These are phyloP conservation scores for Alloteropsis semialata DNA, from an alignment of 176 grass and related monocot genomes.

Conservation along the genomic window DNA sequence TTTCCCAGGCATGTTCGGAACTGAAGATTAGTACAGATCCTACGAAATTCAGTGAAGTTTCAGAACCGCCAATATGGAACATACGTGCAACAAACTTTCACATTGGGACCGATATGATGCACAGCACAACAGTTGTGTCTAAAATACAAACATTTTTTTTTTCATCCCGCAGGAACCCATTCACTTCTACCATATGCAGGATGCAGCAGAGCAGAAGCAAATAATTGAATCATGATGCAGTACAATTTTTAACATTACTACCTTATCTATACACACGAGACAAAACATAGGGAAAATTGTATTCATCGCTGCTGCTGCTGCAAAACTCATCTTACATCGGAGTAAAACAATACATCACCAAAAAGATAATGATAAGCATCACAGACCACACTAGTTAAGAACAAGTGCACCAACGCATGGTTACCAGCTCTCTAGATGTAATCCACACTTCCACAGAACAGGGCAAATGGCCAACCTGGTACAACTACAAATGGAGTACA, in stretches of 20 bases:
- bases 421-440: slow-evolving; percentile 1
- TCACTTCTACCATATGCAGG: background rate
- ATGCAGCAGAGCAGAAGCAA: background rate
- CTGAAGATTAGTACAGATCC: background rate
- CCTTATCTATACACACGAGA: too few species aligned
- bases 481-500: slow-evolving; percentile 29
- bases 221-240: background rate
- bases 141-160: background rate
- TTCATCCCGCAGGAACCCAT: background rate
- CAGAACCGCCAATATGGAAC: too few species aligned
- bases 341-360: background rate
- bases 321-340: slow-evolving; percentile 18
- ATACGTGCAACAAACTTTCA: background rate
- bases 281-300: background rate
- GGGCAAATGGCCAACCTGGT: background rate
- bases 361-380: background rate
- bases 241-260: background rate
- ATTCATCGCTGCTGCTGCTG: background rate
- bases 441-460: background rate
- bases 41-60: background rate
- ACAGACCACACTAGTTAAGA: background rate
- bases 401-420: background rate
- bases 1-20: background rate
- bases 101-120: background rate
- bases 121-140: too few species aligned